Conservation (phyloP, 768 basidiomycete genomes). For the Pisolithus microcarpus region DNA sequence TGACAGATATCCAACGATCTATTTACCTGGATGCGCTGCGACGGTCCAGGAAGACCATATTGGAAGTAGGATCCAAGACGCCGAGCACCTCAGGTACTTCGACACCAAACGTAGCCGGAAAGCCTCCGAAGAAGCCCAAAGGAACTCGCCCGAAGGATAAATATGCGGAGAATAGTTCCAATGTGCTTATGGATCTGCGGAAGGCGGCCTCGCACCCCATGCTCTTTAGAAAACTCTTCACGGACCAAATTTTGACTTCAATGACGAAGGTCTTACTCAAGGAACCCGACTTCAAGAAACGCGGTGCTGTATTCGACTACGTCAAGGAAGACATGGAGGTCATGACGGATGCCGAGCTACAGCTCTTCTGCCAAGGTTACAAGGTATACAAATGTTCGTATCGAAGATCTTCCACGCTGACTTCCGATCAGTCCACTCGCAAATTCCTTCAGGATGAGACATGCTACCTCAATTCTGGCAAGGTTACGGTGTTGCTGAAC, state of each 20-base stretch:
- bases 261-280: slow-evolving; percentile 81
- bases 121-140: slow-evolving; percentile 24
- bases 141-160: slow-evolving; percentile 52
- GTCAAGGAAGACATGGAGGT: slow-evolving; percentile 98
- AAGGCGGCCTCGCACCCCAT: slow-evolving; percentile 97
- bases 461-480: slow-evolving; percentile 84
- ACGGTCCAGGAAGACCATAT: slow-evolving; percentile 74
- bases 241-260: slow-evolving; percentile 62
- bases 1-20: slow-evolving; percentile 74
- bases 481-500: slow-evolving; percentile 65
- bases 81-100: slow-evolving; percentile 26
- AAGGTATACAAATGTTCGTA: slow-evolving; percentile 43
- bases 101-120: slow-evolving; percentile 20
- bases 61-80: slow-evolving; percentile 35
- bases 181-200: slow-evolving; percentile 95
- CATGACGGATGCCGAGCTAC: slow-evolving; percentile 96
- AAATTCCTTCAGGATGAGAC: slow-evolving; percentile 67
- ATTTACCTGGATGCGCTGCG: slow-evolving; percentile 84
- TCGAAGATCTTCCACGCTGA: slow-evolving; percentile 3
- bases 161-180: slow-evolving; percentile 77
- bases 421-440: slow-evolving; percentile 47
- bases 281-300: slow-evolving; percentile 86
- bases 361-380: slow-evolving; percentile 77
- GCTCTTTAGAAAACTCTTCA: slow-evolving; percentile 84
- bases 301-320: slow-evolving; percentile 68